Conservation (phyloP, 768 basidiomycete species). For the Omphalotus guepiniiformis region DNA sequence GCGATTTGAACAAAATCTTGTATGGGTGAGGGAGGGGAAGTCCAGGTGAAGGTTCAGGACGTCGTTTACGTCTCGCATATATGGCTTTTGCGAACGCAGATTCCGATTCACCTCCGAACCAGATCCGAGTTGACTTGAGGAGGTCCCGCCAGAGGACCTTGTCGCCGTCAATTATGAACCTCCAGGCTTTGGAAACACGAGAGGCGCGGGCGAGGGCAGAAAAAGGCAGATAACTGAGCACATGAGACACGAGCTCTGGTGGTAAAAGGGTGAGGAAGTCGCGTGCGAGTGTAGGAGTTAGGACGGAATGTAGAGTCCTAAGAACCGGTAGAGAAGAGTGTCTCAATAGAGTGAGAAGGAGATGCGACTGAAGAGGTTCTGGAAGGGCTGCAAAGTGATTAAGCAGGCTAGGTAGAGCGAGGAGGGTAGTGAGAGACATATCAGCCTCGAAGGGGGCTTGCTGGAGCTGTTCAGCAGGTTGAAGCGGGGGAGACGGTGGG, state of each 20-base stretch:
- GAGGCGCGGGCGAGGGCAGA: conserved; percentile 81
- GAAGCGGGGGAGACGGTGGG: conserved; percentile 68
- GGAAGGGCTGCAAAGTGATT: conserved; percentile 79
- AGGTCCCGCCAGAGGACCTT: conserved; percentile 87
- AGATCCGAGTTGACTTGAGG: conserved; percentile 77
- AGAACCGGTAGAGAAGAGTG: conserved; percentile 91
- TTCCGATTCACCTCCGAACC: conserved; percentile 87
- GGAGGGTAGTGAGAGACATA: conserved; percentile 73
- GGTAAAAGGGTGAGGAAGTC: conserved; percentile 93
- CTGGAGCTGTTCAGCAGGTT: too few species aligned
- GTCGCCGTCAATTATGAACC: conserved; percentile 88
- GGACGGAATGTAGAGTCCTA: conserved; percentile 81
- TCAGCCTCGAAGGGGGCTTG: conserved; percentile 79
- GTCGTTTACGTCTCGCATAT: conserved; percentile 52
- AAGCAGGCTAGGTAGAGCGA: conserved; percentile 82
- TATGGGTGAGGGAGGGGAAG: conserved; percentile 81
- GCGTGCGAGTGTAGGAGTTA: conserved; percentile 86
- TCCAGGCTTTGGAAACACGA: conserved; percentile 87
- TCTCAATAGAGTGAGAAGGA: conserved; percentile 87
- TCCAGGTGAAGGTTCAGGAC: conserved; percentile 24
- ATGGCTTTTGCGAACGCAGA: conserved; percentile 74
- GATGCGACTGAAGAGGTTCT: conserved; percentile 82
- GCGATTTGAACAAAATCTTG: conserved; percentile 91
- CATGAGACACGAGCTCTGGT: conserved; percentile 85
- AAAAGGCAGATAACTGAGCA: conserved; percentile 82